Base-by-base conservation (phyloP, 2,329 filamentous ascomycete species). In the Penicillium decumbens region DNA sequence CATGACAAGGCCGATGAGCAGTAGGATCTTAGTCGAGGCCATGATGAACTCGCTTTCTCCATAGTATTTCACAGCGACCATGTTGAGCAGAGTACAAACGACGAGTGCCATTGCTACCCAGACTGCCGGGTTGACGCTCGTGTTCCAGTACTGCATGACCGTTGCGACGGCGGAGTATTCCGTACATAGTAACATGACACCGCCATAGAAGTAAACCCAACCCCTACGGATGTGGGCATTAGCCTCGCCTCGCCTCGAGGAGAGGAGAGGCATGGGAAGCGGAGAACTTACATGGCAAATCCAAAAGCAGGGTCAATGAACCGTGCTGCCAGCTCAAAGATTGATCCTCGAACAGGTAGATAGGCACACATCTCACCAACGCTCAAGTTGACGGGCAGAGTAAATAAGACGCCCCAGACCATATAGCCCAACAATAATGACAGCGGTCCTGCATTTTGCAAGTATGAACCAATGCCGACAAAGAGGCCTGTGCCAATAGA, bases 1-100 rank as follows among this genome's bases (percentile, higher is more conserved):
- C 51, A 82, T 59, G 55, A 89, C 77, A 32, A 90, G 76, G 1
- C 80, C 84, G 33, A 89, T 70, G 47, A 88, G 83, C 32, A 89
- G 75, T 1, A 89, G 58, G 3, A 88, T 78, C 62, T 89, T 89
- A 41, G 82, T 83, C 1, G 85, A 70, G 0, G 87, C 83, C 39
- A 83, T 81, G 65, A 79, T 75, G 63, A 93, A 92, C 64, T 92
- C 88, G 1, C 80, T 79, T 65, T 88, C 84, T 33, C 86, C 85
- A 49, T 87, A 89, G 74, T 78, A 87, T 57, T 82, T 77, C 9
- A 89, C 84, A 0, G 82, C 83, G 49, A 89, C 71, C 30, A 89
- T 58, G 58, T 91, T 91, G 67, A 90, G 75, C 4, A 75, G 49
- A 9, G 76, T 74, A 49, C 62, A 75, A 23, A 72, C 65, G 7